Percentiles rank a stretch among this genome's conserved stretches.
phyloP scores from a whole-genome alignment of 805 yeast species.

The Starmerella riodocensis region DNA sequence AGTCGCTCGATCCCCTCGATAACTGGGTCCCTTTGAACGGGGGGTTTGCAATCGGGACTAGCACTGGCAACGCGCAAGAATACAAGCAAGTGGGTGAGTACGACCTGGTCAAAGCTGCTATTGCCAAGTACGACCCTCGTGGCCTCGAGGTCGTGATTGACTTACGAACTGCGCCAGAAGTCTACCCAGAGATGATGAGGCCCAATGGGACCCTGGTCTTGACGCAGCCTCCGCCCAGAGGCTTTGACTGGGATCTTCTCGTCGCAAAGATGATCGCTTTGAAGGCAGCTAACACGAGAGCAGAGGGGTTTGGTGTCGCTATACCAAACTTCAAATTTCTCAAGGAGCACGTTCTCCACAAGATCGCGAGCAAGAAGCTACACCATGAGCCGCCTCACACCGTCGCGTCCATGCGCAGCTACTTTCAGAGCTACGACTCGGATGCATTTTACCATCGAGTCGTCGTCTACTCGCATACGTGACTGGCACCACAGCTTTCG shows the following conservation, averaged over 20 bases:
- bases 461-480: too few species aligned
- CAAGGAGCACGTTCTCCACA: constrained; percentile 22
- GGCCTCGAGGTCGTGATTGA: constrained; percentile 27
- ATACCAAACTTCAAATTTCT: constrained; percentile 20
- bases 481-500: too few species aligned
- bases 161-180: constrained; percentile 19
- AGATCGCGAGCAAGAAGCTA: constrained; percentile 21
- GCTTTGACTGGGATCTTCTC: constrained; percentile 6
- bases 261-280: constrained; percentile 23
- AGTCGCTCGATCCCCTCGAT: too few species aligned
- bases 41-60: not conserved
- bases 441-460: too few species aligned
- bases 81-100: too few species aligned
- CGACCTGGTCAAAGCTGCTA: not conserved
- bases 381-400: too few species aligned
- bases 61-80: too few species aligned
- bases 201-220: constrained; percentile 23
- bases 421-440: too few species aligned
- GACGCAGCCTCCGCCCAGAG: constrained; percentile 3
- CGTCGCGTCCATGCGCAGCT: too few species aligned
- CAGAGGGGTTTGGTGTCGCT: constrained; percentile 22
- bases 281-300: constrained; percentile 26
- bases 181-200: constrained; percentile 21
- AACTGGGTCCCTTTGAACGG: not conserved
- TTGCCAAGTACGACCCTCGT: constrained; percentile 18